Evolutionary conservation across 345 rosid genomes (phyloP), one percentile per base, ranked within the genome.

Genomic region (Rhodomyrtus tomentosa): DNA sequence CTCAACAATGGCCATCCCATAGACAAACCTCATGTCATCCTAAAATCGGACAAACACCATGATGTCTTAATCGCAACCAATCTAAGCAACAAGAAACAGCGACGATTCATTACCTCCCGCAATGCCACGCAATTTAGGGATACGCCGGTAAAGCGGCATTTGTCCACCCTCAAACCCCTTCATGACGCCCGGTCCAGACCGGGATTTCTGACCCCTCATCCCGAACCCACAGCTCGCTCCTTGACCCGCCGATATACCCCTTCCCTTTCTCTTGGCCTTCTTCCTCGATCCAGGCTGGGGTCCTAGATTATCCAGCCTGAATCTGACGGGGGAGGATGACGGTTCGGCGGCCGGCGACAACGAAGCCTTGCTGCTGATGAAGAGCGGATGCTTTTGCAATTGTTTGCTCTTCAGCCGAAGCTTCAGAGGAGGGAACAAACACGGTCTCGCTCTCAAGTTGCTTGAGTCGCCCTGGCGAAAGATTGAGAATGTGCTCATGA

Each of bases 201-300:
- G 89, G 21, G 99, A 97, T 82, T 96, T 96, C 92, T 96, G 98
- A n/a, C 99, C 99, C 89, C 98, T 92, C 99, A 95, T 95, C 14
- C 98, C 99, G 81, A 94, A 94, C 83, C 98, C 99, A 82, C 98
- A 95, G 85, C 98, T 96, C 20, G 91, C 92, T 4, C 99, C 98
- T 87, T 96, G 98, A 6, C 98, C 98, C 18, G 99, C 98, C 1
- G 98, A 86, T 29, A 92, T 91, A 72, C 98, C 98, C 90, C 98
- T 91, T 14, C 98, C 99, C 90, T 96, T 96, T 86, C 98, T 92
- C 95, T 95, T 96, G 52, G 86, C 91, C 73, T 85, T 95, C 95
- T 95, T 95, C 56, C 98, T 95, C 10, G 98, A 94, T 55, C 99
- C 98, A 20, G 94, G 95, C 55, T 97, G 98, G 4, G 99, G 98